A percentile compares a stretch with the other conserved stretches of the same genome.
Evolutionary conservation across 202 grass and related monocot genomes (phyloP).

Genomic region (Panicum hallii): DNA sequence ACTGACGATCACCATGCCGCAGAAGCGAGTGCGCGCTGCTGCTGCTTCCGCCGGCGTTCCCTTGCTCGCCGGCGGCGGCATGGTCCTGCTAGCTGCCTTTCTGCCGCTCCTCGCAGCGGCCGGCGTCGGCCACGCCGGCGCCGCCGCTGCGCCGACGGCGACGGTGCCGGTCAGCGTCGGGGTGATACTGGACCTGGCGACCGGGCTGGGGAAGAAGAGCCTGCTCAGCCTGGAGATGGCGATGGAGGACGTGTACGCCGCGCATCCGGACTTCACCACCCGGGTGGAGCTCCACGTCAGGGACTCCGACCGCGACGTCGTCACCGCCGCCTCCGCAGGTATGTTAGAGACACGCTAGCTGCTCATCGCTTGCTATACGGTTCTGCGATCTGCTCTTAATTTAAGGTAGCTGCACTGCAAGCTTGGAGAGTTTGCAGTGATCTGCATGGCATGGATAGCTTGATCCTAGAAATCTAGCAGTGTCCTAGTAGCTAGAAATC

Average conservation of each 20-base stretch:
- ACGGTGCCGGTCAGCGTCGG: slow-evolving; percentile 46
- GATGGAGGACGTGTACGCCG: slow-evolving; percentile 56
- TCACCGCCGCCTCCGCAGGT: slow-evolving; percentile 54
- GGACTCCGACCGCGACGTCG: slow-evolving; percentile 47
- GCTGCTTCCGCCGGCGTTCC: too few species aligned
- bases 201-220: slow-evolving; percentile 54
- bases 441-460: too few species aligned
- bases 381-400: too few species aligned
- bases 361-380: not conserved
- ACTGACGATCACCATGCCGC: not conserved
- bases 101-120: not conserved
- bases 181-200: slow-evolving; percentile 54
- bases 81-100: not conserved
- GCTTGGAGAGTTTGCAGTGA: too few species aligned
- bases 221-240: slow-evolving; percentile 56
- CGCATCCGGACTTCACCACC: slow-evolving; percentile 37
- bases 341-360: not conserved
- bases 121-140: not conserved
- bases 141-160: not conserved
- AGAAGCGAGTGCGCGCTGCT: too few species aligned
- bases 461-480: too few species aligned
- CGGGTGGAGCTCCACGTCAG: slow-evolving; percentile 28
- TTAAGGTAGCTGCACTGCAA: too few species aligned
- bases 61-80: not conserved
- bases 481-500: too few species aligned